Evolutionary conservation across 306 rosid genomes (phyloP), one percentile per base, ranked within the genome.

Genomic region (Vigna radiata): DNA sequence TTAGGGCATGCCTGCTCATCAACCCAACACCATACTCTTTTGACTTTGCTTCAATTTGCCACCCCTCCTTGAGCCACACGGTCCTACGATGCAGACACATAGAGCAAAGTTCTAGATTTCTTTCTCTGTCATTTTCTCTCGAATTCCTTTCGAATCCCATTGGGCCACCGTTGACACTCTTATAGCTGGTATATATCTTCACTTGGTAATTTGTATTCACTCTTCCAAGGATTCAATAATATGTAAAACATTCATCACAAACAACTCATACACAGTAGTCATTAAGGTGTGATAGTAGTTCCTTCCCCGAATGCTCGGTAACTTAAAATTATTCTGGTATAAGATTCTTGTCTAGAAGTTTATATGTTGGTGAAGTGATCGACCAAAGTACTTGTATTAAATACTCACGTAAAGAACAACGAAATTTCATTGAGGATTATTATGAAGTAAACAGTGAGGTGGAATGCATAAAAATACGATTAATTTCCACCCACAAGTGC

Each of bases 1-100:
- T 85, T 62, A 68, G 79, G 84, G 77, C 86, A 76, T 83, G 80
- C 84, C 55, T 63, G 67, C 63, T 67, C 74, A 76, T 70, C 52
- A 59, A 58, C 8, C 67, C 81, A 79, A 67, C 79, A 74, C 79
- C 46, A 60, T 41, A 75, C 61, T 78, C 73, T 52, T 25, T 25
- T 52, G 73, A 56, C 55, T 59, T 41, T 72, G 85, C 64, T 73
- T 50, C 49, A 48, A 11, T 73, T 77, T 82, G 85, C 65, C 52
- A 64, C 81, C 46, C 50, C 66, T 76, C 69, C 64, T 73, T 46
- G 83, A 71, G 80, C 81, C 79, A 77, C 82, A 53, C 27, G 84
- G 87, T 77, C 87, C 72, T 66, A 2, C 37, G 83, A 70, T 54
- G 70, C 41, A 72, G 85, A 85, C 59, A 1, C 18, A 43, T 11